Evolutionary conservation across 2,329 filamentous ascomycete genomes (phyloP), one percentile per base, ranked within the genome.

Genomic region (Cytospora schulzeri): DNA sequence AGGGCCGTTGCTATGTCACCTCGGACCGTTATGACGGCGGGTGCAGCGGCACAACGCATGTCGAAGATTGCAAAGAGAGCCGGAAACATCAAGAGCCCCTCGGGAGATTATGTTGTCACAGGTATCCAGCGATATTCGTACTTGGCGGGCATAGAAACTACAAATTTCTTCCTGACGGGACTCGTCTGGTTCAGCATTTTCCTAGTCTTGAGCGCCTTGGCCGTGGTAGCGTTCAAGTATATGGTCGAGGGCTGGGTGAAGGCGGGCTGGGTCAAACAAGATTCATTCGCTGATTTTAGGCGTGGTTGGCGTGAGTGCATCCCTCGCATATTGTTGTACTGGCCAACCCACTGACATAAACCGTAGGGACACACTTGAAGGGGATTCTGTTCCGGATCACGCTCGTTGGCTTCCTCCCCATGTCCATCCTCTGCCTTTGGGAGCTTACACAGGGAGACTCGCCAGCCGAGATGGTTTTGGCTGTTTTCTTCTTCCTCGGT

Each of bases 91-190:
- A 78, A 74, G 68, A 76, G 77, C 4, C 74, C 73, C 4, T 79
- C 78, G 4, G 82, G 83, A 65, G 81, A 78, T 66, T 84, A 79
- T 66, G 70, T 83, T 59, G 87, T 95, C 35, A 86, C 85, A 65
- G 92, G 92, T 68, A 92, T 96, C 67, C 84, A 92, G 72, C 86
- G 92, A 77, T 91, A 93, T 50, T 91, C 90, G n/a, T 96, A 93
- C 84, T 83, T 85, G 65, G 89, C 90, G 50, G 81, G 81, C 65
- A 94, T 96, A 63, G 92, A 96, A 77, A 80, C 85, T 1, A 93
- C 91, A 63, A 96, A 96, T 77, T 86, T 95, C 70, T 95, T 96
- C 80, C 81, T 96, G 77, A 95, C 92, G 9, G 91, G 91, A 62
- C 82, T 95, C 66, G 86, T 88, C 67, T 94, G 95, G 81, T 94